Evolutionary conservation across 164 flowering plant species (phyloP), one percentile per base, ranked within the genome.

Genomic region (Vitis riparia): DNA sequence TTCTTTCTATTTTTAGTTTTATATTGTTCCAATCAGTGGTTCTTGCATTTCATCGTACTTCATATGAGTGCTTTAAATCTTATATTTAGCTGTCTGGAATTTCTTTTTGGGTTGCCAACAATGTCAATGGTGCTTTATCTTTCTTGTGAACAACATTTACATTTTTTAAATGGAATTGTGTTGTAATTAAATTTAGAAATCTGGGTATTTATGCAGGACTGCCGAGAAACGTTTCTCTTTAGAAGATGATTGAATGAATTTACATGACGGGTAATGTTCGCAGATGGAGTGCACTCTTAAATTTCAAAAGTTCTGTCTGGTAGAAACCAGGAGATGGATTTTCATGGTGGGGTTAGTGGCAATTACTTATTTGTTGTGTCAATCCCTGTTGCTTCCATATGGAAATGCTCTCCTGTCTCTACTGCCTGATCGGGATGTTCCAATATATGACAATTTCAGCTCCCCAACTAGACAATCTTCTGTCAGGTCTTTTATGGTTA

Each of bases 311-410:
- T 56, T 83, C 10, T 73, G 76, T 52, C 84, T 65, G 10, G 58
- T 74, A 9, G 84, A 82, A 75, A 79, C 74, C 47, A 80, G 79
- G 77, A 88, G 86, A 75, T 79, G 85, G 76, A 32, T 89, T 49
- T 69, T 87, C 47, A 51, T 84, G 72, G 80, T 88, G 69, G 85
- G 77, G 27, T 62, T 84, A 51, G 78, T 91, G 57, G 89, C 87
- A 60, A 27, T 78, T 51, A 82, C 85, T 70, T 80, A 87, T 72
- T 67, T 93, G 55, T 65, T 86, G 53, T 75, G 84, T 71, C 97
- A 90, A 69, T 85, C 83, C 61, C 62, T 82, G 9, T 73, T 83
- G 69, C 87, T 89, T 74, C 91, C 93, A 0, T 87, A 87, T 84
- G 88, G 89, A 62, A 83, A 72, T 74, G 86, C 85, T 30, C 78